Conservation (phyloP, 306 rosid species). For the Begonia fuchsioides region DNA sequence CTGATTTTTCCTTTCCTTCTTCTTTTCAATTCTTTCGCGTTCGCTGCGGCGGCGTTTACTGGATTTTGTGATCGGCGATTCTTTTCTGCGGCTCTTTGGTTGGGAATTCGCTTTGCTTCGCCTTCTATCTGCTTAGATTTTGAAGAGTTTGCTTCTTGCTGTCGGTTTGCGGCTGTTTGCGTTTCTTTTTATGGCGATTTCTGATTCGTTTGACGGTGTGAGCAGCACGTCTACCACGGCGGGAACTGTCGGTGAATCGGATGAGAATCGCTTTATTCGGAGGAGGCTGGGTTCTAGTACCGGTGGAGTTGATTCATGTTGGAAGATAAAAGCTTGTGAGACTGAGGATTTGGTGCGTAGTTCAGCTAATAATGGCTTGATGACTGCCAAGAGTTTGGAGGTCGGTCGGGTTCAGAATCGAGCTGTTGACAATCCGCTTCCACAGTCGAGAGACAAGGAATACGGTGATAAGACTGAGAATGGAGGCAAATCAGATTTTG, state of each 20-base stretch:
- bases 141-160: not conserved
- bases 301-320: slow-evolving; percentile 12
- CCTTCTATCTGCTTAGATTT: slow-evolving; percentile 1
- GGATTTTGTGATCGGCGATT: no score
- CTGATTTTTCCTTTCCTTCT: no score
- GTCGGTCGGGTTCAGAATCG: slow-evolving; percentile 18
- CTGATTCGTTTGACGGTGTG: slow-evolving; percentile 22
- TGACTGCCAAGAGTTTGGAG: slow-evolving; percentile 11
- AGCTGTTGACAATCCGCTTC: slow-evolving; percentile 14
- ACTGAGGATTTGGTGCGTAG: slow-evolving; percentile 12
- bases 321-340: slow-evolving; percentile 8
- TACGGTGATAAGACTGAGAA: slow-evolving; percentile 8
- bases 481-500: slow-evolving; percentile 9
- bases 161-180: not conserved
- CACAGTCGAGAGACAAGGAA: slow-evolving; percentile 6
- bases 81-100: no score
- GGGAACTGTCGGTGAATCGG: slow-evolving; percentile 19
- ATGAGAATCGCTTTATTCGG: slow-evolving; percentile 29
- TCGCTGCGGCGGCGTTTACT: no score
- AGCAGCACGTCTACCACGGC: slow-evolving; percentile 9
- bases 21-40: no score
- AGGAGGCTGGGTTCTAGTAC: slow-evolving; percentile 21
- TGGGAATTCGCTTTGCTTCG: not conserved
- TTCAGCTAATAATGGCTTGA: slow-evolving; percentile 18
- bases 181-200: slow-evolving; percentile 35